A percentile compares a stretch with the other conserved stretches of the same genome.
Conservation (phyloP, 257 asterid genomes). For the Solanum chaucha region DNA sequence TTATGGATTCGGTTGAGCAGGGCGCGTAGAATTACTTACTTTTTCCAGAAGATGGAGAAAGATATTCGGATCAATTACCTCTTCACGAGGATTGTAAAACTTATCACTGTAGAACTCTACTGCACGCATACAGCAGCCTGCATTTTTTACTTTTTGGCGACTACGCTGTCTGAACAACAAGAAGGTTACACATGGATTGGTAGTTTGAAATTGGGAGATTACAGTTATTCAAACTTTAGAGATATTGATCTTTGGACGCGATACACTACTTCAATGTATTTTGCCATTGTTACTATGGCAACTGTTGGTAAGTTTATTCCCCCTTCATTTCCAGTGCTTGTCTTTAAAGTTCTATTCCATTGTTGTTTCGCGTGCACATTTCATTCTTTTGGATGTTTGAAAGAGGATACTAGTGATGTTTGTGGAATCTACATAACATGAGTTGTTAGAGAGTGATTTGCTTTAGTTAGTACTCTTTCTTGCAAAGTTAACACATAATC, state of each 20-base stretch:
- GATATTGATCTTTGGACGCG: slow-evolving; percentile 78
- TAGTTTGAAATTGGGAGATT: slow-evolving; percentile 78
- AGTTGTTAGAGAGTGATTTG: neutral
- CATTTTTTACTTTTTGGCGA: slow-evolving; percentile 84
- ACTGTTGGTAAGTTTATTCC: slow-evolving; percentile 65
- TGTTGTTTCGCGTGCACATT: neutral
- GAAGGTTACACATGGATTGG: slow-evolving; percentile 98
- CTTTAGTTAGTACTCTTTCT: neutral
- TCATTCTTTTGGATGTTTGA: neutral
- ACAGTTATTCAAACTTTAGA: slow-evolving; percentile 57
- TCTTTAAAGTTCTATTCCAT: neutral
- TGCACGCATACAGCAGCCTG: slow-evolving; percentile 99
- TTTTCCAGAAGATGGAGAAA: slow-evolving; percentile 69
- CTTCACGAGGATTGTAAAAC: slow-evolving; percentile 72
- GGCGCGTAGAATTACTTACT: slow-evolving; percentile 52
- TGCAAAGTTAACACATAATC: neutral
- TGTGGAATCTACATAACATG: neutral
- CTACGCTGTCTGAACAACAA: slow-evolving; percentile 61
- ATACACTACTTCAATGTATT: slow-evolving; percentile 73
- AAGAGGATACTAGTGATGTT: neutral
- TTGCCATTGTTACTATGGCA: slow-evolving; percentile 94
- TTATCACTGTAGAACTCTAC: slow-evolving; percentile 66
- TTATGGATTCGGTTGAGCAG: slow-evolving; percentile 75
- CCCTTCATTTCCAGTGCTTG: neutral
- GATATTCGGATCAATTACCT: slow-evolving; percentile 84